Base-by-base conservation (phyloP, 495 filamentous ascomycete species). In the Xylaria acuta region DNA sequence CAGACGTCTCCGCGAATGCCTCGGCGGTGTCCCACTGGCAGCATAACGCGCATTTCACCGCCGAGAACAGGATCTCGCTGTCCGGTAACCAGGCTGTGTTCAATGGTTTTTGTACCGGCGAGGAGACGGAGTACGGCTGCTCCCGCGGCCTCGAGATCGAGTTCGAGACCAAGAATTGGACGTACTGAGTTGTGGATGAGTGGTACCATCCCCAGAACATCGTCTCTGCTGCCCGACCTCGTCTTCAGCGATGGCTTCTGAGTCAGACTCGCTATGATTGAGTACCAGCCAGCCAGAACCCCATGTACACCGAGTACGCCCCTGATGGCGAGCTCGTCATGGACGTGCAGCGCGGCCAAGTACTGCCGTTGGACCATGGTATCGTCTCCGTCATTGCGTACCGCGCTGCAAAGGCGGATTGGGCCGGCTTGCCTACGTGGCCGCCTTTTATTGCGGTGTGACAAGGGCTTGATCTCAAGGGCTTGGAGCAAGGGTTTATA, bases 21-120 rank as follows among this genome's bases (percentile, higher is more conserved):
- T 84, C 82, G n/a, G 85, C 84, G 2, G 82, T 80, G 49, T 86
- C 88, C 65, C 71, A 77, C 62, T 88, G 83, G 82, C 87, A 89
- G 75, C 87, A 88, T 74, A 81, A 88, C 69, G 86, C 86, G 27
- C 84, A 86, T 11, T 62, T 71, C 62, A 76, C 75, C 18, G 77
- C 69, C 34, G 63, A 72, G 30, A 68, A 34, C 38, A 69, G 68
- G 47, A 72, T 83, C 70, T 76, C 75, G 27, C 73, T 83, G 18
- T 83, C 78, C 64, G 78, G 82, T 74, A 82, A 83, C 32, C 75
- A 80, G 71, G 75, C 36, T n/a, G 41, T 64, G 14, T 45, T 40
- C 36, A 64, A 64, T 20, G 60, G 60, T 1, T 64, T 64, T 16
- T 64, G 60, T 9, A 64, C 36, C n/a, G 54, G 54, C 14, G 36